Base-by-base conservation (phyloP, 1,284 basidiomycete species). In the Lentinus polychrous region DNA sequence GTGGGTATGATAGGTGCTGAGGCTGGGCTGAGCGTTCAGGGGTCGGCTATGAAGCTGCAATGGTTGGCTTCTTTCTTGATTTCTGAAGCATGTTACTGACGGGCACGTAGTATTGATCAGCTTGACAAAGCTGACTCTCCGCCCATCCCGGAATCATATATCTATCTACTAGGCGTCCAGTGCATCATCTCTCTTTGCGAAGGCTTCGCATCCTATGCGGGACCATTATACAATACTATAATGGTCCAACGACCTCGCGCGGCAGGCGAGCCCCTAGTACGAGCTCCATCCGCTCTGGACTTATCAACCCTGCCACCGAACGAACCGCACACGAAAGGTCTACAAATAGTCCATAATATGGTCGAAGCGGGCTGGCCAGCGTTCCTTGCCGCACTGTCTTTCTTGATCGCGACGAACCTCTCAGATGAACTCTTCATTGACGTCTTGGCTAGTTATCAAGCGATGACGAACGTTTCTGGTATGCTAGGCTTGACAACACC, bases 121-220 rank as follows among this genome's bases (percentile, higher is more conserved):
- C 79, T 95, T 14, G 94, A 97, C 70, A 96, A 99, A 66, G 85
- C 91, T 0, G 96, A 99, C 58, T 83, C 94, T 0, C 96, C 96
- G 0, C 73, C 80, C 0, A 91, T 95, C 43, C 94, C 94, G 0
- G 93, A 98, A 52, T 79, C 89, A 0, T 98, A 99, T 64, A 78
- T 93, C 49, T 96, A 94, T 62, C 81, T 97, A 1, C 79, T 99
- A 1, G 88, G 86, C 1, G 76, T 96, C 0, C 94, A 98, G 60
- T 93, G 89, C 55, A 76, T 97, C 6, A 79, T 89, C 17, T 86
- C 91, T 0, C 72, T 99, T 2, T 91, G 89, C 43, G 91, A 96
- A 60, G 92, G 92, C 3, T 86, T 98, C 51, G 86, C 86, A 0
- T 69, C 78, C 0, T 85, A 81, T 56, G 80, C 82, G 0, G 78